A percentile compares a stretch with the other conserved stretches of the same genome.
phyloP scores from a whole-genome alignment of 1,284 basidiomycete species.

The Cutaneotrichosporon arboriforme region DNA sequence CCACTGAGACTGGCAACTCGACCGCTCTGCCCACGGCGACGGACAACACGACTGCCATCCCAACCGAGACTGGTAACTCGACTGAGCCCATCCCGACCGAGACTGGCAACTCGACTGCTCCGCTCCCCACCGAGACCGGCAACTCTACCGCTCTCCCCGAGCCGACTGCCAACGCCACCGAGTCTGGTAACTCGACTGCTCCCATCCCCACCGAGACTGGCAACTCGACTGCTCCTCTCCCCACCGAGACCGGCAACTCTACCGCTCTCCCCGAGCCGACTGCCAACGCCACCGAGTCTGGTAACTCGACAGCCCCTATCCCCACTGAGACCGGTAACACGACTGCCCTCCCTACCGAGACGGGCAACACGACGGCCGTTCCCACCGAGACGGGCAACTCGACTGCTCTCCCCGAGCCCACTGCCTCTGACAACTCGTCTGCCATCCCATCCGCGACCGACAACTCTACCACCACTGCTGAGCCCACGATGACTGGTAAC shows the following conservation, averaged over 20 bases:
- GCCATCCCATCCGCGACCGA: background rate
- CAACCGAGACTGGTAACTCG: background rate
- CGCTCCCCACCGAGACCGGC: background rate
- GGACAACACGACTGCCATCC: background rate
- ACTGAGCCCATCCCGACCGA: background rate
- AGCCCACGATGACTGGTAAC: background rate
- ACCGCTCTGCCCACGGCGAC: constrained; percentile 1
- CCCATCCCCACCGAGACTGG: background rate
- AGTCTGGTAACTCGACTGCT: constrained; percentile 6
- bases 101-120: background rate
- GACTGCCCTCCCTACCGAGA: background rate
- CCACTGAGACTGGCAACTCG: background rate
- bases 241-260: background rate
- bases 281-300: constrained; percentile 1
- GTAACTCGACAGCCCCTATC: background rate
- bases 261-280: constrained; percentile 6
- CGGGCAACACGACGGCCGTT: constrained; percentile 16
- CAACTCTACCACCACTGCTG: background rate
- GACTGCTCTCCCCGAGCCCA: background rate
- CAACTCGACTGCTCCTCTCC: constrained; percentile 1
- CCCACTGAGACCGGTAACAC: constrained; percentile 1
- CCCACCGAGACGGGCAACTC: constrained; percentile 31
- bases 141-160: background rate
- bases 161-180: constrained; percentile 1
- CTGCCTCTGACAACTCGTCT: constrained; percentile 1